Base-by-base conservation (phyloP, 1,284 basidiomycete species). In the Inonotus hispidus region DNA sequence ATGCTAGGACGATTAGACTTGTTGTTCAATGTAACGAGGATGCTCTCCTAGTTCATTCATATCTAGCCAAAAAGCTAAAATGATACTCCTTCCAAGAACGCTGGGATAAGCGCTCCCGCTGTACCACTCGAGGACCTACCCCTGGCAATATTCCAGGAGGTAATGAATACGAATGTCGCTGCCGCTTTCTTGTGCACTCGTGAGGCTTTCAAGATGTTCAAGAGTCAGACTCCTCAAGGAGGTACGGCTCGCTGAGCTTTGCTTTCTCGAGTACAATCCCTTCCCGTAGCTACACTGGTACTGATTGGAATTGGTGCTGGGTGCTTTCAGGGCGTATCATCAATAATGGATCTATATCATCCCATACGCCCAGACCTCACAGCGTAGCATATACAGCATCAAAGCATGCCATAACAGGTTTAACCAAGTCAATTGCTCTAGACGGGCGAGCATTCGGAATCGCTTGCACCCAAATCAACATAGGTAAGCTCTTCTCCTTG, bases 321-420 rank as follows among this genome's bases (percentile, higher is more conserved):
- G n/a, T 19, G 37, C 1, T 19, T 23, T 14, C 63, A 84, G 84
- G 84, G 2, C 80, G 88, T 13, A 90, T 94, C 66, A 88, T 93
- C 73, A 93, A 93, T 75, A 92, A 93, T 66, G 90, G 90, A 6
- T 90, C 87, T 41, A 81, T 93, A 59, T 84, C 88, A 0, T 88
- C 90, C 0, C 82, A 87, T 64, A 77, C 83, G 0, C 91, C 92
- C 1, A 80, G 92, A 29, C 89, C 88, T 2, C 73, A 83, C 66
- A 80, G 84, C 0, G 75, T 77, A 4, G 80, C 88, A 0, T 93
- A 93, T 71, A 87, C 89, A 0, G 75, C 83, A 43, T 87, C 88
- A 5, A 93, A 93, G 71, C 90, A 93, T 68, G 92, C 87, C 1
- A 82, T 93, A 56, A 72, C 77, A 0, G 92, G 92, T 0, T 72